phyloP scores from a whole-genome alignment of 352 stramenopile species.

The Globisporangium megalacanthum region DNA sequence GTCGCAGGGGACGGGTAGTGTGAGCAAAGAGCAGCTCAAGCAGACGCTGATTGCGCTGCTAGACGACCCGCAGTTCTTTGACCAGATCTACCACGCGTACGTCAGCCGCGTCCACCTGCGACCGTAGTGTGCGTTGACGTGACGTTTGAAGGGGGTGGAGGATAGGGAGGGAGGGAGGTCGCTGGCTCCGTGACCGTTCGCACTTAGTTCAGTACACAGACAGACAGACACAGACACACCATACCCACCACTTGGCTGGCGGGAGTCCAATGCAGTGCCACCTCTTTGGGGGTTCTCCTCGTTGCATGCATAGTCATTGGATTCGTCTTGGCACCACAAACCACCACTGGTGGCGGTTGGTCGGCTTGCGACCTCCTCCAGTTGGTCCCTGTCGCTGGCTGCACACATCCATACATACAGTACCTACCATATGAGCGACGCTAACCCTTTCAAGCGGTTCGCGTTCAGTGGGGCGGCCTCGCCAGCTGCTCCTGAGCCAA shows the following conservation, averaged over 20 bases:
- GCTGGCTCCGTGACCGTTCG: too few relatives aligned
- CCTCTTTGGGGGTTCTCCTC: too few relatives aligned
- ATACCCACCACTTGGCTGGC: too few relatives aligned
- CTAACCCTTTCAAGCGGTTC: slow-evolving; percentile 66
- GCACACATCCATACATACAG: too few relatives aligned
- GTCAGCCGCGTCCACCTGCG: slow-evolving; percentile 53
- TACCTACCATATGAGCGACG: slow-evolving; percentile 1
- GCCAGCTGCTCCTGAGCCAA: not conserved
- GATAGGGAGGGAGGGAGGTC: not conserved
- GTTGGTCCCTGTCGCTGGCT: not conserved
- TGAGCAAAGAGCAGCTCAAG: slow-evolving; percentile 86
- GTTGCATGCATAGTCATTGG: not conserved
- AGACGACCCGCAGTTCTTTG: slow-evolving; percentile 81
- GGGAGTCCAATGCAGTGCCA: too few relatives aligned
- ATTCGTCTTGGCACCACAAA: too few relatives aligned
- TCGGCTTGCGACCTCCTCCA: not conserved
- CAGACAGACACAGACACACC: too few relatives aligned
- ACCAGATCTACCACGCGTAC: slow-evolving; percentile 87
- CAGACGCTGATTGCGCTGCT: slow-evolving; percentile 74
- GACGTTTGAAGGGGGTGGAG: not conserved
- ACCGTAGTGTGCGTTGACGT: slow-evolving; percentile 18
- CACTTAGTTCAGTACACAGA: too few relatives aligned
- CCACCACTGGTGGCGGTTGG: too few relatives aligned
- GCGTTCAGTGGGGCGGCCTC: slow-evolving; percentile 23
- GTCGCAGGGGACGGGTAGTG: slow-evolving; percentile 7